Evolutionary conservation across 495 filamentous ascomycete genomes (phyloP), one percentile per base, ranked within the genome.

Genomic region (Podospora appendiculata): DNA sequence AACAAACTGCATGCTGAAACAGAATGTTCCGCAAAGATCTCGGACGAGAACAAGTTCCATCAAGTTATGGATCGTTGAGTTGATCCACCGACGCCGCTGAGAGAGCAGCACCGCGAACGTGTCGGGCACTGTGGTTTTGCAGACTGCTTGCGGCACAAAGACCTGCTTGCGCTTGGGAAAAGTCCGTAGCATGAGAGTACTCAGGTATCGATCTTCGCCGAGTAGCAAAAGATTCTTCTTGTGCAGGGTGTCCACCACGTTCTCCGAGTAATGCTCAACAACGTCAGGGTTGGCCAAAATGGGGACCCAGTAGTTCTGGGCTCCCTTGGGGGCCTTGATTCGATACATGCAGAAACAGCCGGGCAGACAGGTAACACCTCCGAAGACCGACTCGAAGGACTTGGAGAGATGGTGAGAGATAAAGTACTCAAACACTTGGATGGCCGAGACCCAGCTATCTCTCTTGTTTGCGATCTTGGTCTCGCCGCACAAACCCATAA

Each of bases 271-370:
- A 68, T 97, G 94, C 70, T 97, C 94, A 45, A 99, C 94, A 25
- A 99, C 87, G 63, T 99, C 94, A 14, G 94, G 94, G 67, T 97
- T 99, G 53, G 94, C 94, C 46, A 99, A 79, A 61, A 99, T 97
- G 13, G 94, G 94, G 8, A 99, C 94, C 94, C 93, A 99, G 71
- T 96, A 97, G 70, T 97, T 96, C 68, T 96, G 89, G 13, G 88
- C 94, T 35, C 93, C 93, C 73, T 99, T 99, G 44, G 94, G 94
- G 3, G 93, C 87, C 70, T 99, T 99, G 79, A 99, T 95, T 58
- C 94, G 87, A 72, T 99, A 99, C 94, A 99, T 99, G 77, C 90
- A 95, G 83, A 99, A 99, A 76, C 94, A 99, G 45, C 94, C 94
- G 3, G 94, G 94, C 25, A 99, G 77, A 80, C 94, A 99, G 59